These are phyloP conservation scores for Hypocreales sp. DNA, from an alignment of 2,329 filamentous ascomycete species.

Conservation along the genomic window DNA sequence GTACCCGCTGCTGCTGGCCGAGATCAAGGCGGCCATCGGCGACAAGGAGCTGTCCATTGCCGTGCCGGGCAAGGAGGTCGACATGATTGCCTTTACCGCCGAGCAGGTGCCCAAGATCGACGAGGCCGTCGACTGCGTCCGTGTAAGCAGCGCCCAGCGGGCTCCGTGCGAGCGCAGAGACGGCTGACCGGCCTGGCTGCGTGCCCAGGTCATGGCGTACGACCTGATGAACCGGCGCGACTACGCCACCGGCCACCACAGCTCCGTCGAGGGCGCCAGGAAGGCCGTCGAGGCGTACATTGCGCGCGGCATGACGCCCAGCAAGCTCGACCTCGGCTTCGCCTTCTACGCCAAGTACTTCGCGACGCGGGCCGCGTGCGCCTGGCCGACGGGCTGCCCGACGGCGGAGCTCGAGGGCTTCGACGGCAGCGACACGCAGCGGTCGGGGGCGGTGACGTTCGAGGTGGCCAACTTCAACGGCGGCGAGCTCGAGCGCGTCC, in stretches of 20 bases:
- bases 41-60: slow-evolving; percentile 50
- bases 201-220: slow-evolving; percentile 45
- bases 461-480: slow-evolving; percentile 15
- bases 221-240: slow-evolving; percentile 63
- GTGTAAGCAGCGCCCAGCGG: slow-evolving; percentile 18
- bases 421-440: slow-evolving; percentile 41
- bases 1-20: slow-evolving; percentile 44
- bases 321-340: slow-evolving; percentile 49
- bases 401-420: slow-evolving; percentile 44
- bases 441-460: slow-evolving; percentile 23
- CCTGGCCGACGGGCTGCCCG: slow-evolving; percentile 38
- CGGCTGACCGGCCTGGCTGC: background rate
- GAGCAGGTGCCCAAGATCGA: slow-evolving; percentile 42
- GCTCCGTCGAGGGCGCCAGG: slow-evolving; percentile 37
- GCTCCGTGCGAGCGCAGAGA: background rate
- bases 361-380: slow-evolving; percentile 28
- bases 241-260: slow-evolving; percentile 47
- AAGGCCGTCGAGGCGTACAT: slow-evolving; percentile 43
- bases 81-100: slow-evolving; percentile 53
- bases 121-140: slow-evolving; percentile 47
- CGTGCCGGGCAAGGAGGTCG: slow-evolving; percentile 43
- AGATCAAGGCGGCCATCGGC: slow-evolving; percentile 42
- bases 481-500: slow-evolving; percentile 23
- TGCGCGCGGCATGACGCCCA: slow-evolving; percentile 33
- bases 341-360: slow-evolving; percentile 59